Base-by-base conservation (phyloP, 495 filamentous ascomycete species). In the Annulohypoxylon maeteangense region DNA sequence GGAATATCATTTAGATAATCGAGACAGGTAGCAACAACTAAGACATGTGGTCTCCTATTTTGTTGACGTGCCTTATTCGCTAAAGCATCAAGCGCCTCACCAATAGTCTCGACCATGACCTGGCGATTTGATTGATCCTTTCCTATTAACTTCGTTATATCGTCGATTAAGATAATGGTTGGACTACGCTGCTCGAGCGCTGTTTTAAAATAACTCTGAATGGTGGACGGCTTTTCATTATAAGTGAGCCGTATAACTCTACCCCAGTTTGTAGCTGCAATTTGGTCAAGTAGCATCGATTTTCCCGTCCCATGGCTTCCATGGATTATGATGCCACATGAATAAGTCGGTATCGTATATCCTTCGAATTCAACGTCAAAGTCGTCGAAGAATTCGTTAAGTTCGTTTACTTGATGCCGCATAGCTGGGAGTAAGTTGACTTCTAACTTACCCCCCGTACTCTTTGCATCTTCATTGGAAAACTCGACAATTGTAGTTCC, bases 241-340 rank as follows among this genome's bases (percentile, higher is more conserved):
- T 81, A 84, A 40, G 86, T 83, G 36, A 96, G 83, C 25, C 80
- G 83, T 55, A 90, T 85, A 5, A 92, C 85, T 62, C 85, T 87
- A 18, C 86, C 88, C 91, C 91, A 96, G 60, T 87, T 85, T 7
- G 88, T 86, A n/a, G 80, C 78, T 18, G 86, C 84, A n/a, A 96
- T 85, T 56, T 87, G 85, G 27, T 88, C 75, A 2, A 97, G 78
- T 12, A 97, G 81, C 63, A 90, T 81, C 14, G 88, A 90, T 78
- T 96, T 97, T 2, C 94, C 94, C 0, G 91, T 95, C 65, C 95
- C 91, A 71, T 92, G 88, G 55, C 91, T 87, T 47, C 95, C 93
- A 81, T 95, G 88, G 45, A 99, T 82, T 65, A 97, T 81, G 51
- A 95, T 86, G 31, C 89, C 83, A 45, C 86, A 85, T 40, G 86